A percentile compares a stretch with the other conserved stretches of the same genome.
These are phyloP conservation scores for Aspergillus glaucus DNA, from an alignment of 2,329 filamentous ascomycete genomes.

Conservation along the genomic window DNA sequence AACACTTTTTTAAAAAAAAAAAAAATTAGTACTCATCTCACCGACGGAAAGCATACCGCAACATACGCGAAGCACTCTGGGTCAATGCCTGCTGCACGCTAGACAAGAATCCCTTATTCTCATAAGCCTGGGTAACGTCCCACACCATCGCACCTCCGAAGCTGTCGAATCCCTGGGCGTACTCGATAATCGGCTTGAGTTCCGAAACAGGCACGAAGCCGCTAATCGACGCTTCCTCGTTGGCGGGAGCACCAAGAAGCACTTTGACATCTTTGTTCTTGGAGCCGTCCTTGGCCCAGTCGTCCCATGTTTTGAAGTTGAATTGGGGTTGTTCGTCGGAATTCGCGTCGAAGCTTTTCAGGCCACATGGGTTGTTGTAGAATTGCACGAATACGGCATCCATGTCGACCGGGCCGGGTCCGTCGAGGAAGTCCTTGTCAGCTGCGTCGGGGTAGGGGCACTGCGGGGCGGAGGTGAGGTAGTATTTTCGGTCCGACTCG, in stretches of 20 bases:
- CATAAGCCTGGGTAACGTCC: conserved; percentile 58
- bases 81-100: conserved; percentile 35
- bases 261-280: conserved; percentile 57
- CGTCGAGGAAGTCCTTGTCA: conserved; percentile 52
- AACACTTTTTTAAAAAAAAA: too few species aligned
- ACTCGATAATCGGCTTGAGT: conserved; percentile 48
- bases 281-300: conserved; percentile 55
- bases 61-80: conserved; percentile 7
- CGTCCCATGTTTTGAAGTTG: conserved; percentile 60
- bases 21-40: background rate
- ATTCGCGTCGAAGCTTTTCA: conserved; percentile 46
- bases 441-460: conserved; percentile 60
- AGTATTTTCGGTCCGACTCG: conserved; percentile 48
- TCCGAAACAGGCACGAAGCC: conserved; percentile 50
- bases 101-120: conserved; percentile 53
- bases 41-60: conserved; percentile 1
- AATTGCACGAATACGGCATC: conserved; percentile 61
- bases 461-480: conserved; percentile 61
- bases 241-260: conserved; percentile 56
- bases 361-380: conserved; percentile 64
- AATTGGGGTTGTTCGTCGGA: conserved; percentile 46
- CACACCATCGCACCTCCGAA: conserved; percentile 66
- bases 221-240: conserved; percentile 45
- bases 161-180: conserved; percentile 49
- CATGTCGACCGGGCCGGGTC: conserved; percentile 46